Evolutionary conservation across 1,284 basidiomycete species (phyloP).

Genomic region (Amylostereum areolatum): DNA sequence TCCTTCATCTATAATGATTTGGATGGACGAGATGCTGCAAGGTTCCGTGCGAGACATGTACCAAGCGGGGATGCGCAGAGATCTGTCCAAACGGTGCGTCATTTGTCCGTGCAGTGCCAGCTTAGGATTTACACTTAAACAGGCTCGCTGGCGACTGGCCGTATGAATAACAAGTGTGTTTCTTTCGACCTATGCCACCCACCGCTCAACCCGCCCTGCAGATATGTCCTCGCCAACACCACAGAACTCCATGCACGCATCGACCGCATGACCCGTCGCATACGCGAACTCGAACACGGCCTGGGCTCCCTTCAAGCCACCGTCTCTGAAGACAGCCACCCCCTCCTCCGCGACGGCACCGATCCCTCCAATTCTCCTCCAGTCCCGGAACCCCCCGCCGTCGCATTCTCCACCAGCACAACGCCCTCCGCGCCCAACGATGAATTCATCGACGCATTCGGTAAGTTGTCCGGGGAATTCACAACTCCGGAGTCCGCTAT

Average conservation of each 20-base stretch:
- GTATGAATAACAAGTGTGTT: conserved; percentile 29
- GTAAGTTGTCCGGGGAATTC: conserved; percentile 23
- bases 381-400: too few species aligned
- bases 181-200: too few species aligned
- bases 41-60: conserved; percentile 70
- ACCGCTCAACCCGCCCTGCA: conserved; percentile 13
- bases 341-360: conserved; percentile 29
- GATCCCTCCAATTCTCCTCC: too few species aligned
- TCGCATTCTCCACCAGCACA: conserved; percentile 2
- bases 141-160: conserved; percentile 55
- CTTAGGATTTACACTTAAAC: background rate
- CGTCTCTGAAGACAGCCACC: conserved; percentile 40
- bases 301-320: conserved; percentile 42
- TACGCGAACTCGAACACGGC: conserved; percentile 53
- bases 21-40: conserved; percentile 18
- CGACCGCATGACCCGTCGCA: conserved; percentile 44
- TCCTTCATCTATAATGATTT: conserved; percentile 2
- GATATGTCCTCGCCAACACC: conserved; percentile 57
- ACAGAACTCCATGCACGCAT: conserved; percentile 63
- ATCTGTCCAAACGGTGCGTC: conserved; percentile 64
- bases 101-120: background rate
- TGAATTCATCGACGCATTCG: conserved; percentile 50
- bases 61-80: conserved; percentile 58
- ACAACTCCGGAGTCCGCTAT: background rate
- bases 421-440: conserved; percentile 29